Evolutionary conservation across 2,329 filamentous ascomycete genomes (phyloP).

Genomic region (Lachnellula cervina): DNA sequence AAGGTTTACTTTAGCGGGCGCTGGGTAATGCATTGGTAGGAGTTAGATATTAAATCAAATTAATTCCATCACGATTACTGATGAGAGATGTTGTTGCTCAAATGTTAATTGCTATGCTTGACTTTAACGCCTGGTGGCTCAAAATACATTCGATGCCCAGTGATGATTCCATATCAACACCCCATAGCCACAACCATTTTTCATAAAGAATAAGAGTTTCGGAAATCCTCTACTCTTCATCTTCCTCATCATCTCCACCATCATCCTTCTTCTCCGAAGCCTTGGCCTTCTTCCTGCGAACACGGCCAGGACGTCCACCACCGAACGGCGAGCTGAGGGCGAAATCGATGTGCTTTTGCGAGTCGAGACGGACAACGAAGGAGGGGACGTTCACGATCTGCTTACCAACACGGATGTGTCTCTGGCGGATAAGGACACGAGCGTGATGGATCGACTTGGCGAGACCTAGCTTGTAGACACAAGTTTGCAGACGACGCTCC

Average conservation of each 20-base stretch:
- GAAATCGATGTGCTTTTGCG: slow-evolving; percentile 99
- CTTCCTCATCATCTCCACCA: slow-evolving; percentile 81
- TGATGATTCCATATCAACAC: slow-evolving; percentile 19
- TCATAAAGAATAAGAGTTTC: slow-evolving; percentile 14
- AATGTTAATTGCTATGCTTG: slow-evolving; percentile 16
- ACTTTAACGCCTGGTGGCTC: slow-evolving; percentile 23
- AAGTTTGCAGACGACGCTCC: slow-evolving; percentile 99
- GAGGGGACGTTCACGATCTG: slow-evolving; percentile 99
- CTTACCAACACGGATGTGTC: slow-evolving; percentile 99
- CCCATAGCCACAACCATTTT: slow-evolving; percentile 29
- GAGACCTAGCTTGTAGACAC: slow-evolving; percentile 99
- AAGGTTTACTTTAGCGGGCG: slow-evolving; percentile 14
- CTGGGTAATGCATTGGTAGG: slow-evolving; percentile 9
- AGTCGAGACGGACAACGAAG: slow-evolving; percentile 99
- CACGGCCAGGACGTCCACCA: slow-evolving; percentile 93
- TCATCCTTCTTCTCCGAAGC: slow-evolving; percentile 81
- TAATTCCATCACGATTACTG: neutral
- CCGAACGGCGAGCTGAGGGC: slow-evolving; percentile 95
- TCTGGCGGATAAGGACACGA: slow-evolving; percentile 98
- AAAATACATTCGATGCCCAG: slow-evolving; percentile 19
- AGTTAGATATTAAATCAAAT: neutral
- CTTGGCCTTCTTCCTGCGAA: slow-evolving; percentile 99
- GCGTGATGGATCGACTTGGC: slow-evolving; percentile 99
- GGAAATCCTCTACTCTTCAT: slow-evolving; percentile 43
- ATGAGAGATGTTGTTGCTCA: neutral